phyloP scores from a whole-genome alignment of 2,329 filamentous ascomycete genomes.

The Lachnellula subtilissima region DNA sequence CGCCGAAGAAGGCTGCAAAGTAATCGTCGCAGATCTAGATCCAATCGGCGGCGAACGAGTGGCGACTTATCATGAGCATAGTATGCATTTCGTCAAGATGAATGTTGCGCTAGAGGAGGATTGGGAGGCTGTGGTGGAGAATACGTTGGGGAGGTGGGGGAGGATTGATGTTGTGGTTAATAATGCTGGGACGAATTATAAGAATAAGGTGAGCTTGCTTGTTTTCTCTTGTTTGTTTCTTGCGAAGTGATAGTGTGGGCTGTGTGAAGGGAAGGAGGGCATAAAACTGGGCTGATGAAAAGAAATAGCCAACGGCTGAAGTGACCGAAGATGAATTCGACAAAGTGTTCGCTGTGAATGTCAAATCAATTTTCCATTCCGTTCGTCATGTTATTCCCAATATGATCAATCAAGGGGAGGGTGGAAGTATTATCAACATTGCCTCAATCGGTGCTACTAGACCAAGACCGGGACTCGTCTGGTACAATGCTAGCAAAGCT shows the following conservation, averaged over 20 bases:
- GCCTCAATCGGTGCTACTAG: constrained; percentile 59
- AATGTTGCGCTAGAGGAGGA: constrained; percentile 50
- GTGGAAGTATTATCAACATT: constrained; percentile 60
- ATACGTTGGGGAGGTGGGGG: constrained; percentile 43
- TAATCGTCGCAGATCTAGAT: constrained; percentile 59
- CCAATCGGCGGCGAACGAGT: constrained; percentile 45
- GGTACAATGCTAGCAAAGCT: constrained; percentile 67
- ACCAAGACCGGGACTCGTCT: constrained; percentile 58
- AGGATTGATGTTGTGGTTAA: constrained; percentile 56
- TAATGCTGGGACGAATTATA: constrained; percentile 55
- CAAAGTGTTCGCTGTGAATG: constrained; percentile 62
- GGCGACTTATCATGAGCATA: constrained; percentile 33
- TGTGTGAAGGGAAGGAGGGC: background rate
- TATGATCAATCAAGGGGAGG: constrained; percentile 51
- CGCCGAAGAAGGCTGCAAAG: constrained; percentile 53
- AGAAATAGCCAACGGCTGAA: constrained; percentile 46
- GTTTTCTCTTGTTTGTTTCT: background rate
- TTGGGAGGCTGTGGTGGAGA: constrained; percentile 47
- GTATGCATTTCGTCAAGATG: constrained; percentile 36
- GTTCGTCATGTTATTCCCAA: constrained; percentile 56
- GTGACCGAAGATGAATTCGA: constrained; percentile 65
- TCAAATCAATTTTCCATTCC: constrained; percentile 59
- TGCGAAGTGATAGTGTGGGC: background rate
- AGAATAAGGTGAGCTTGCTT: constrained; percentile 43
- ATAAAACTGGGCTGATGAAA: background rate